Evolutionary conservation across 2,329 filamentous ascomycete genomes (phyloP), one percentile per base, ranked within the genome.

Genomic region (Dactylonectria macrodidyma): DNA sequence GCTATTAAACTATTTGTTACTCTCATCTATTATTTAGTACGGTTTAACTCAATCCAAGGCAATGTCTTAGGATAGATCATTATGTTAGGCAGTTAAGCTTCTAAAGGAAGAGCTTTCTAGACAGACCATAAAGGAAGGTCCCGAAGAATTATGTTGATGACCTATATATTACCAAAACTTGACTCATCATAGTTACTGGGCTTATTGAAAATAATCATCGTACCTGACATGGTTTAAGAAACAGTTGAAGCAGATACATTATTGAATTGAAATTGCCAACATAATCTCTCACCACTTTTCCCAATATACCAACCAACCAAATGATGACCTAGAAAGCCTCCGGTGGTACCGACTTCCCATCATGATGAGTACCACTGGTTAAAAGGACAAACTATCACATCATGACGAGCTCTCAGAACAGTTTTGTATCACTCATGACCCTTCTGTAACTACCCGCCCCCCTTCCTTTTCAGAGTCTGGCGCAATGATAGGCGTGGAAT

Each of bases 401-500:
- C 34, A 36, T 36, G 34, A 36, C 34, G 34, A 36, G 34, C 34
- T 36, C 34, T 36, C 34, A 36, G 34, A 36, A 36, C 34, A 5
- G 34, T 36, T 36, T 36, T 36, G 34, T 36, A 36, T 36, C 34
- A 36, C 34, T 36, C 34, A 47, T 47, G 16, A 4, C 44, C n/a
- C 44, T 47, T 47, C 44, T 8, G 44, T 19, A 16, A 47, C 44
- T 47, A 47, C 44, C 16, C 44, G 14, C n/a, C 44, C 44, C n/a
- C 44, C 44, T 47, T 47, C 44, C 44, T 47, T 47, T 47, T 24
- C 44, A 19, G 44, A 19, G 6, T 47, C 44, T 19, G 44, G 44
- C 44, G n/a, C 44, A 19, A 47, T 47, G n/a, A 47, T 47, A n/a
- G 44, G 44, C n/a, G n/a, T 47, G 16, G 44, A 47, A 47, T 47